These are phyloP conservation scores for Tephrocybe rancida DNA, from an alignment of 768 basidiomycete genomes.

Conservation along the genomic window DNA sequence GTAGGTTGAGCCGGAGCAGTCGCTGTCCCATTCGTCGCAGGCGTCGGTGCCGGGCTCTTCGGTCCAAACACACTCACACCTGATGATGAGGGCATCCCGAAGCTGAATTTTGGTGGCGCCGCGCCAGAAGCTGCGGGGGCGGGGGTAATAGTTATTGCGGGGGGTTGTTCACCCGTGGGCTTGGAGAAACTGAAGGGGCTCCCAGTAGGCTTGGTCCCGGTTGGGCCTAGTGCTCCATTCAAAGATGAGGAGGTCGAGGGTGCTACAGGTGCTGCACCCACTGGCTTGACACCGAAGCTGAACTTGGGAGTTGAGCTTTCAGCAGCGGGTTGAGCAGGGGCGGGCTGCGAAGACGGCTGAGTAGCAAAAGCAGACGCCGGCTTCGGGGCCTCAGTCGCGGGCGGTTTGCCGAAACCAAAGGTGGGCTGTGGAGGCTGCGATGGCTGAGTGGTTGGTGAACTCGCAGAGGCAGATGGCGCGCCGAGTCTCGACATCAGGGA, in stretches of 20 bases:
- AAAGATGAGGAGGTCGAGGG: not conserved
- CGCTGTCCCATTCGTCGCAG: not conserved
- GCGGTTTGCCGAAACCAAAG: conserved; percentile 20
- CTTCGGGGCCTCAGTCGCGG: conserved; percentile 20
- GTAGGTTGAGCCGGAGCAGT: not conserved
- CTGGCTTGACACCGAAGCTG: conserved; percentile 33
- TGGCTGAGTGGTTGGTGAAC: conserved; percentile 8
- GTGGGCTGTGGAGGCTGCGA: conserved; percentile 13
- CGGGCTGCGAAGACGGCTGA: conserved; percentile 20
- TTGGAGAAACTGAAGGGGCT: not conserved
- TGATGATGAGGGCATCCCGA: not conserved
- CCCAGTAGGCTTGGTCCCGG: not conserved
- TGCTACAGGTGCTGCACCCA: conserved; percentile 1
- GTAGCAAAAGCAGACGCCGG: conserved; percentile 22
- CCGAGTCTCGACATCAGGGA: conserved; percentile 26
- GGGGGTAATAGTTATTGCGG: not conserved
- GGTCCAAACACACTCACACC: not conserved
- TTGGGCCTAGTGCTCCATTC: not conserved
- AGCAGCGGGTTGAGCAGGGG: conserved; percentile 17
- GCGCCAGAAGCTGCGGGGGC: not conserved
- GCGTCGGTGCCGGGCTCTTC: not conserved
- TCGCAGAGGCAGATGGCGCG: conserved; percentile 13
- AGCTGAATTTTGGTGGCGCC: conserved; percentile 1
- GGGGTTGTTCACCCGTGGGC: not conserved
- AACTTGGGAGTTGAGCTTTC: conserved; percentile 37